phyloP scores from a whole-genome alignment of 169 alveolate species.

The Babesia caballi region DNA sequence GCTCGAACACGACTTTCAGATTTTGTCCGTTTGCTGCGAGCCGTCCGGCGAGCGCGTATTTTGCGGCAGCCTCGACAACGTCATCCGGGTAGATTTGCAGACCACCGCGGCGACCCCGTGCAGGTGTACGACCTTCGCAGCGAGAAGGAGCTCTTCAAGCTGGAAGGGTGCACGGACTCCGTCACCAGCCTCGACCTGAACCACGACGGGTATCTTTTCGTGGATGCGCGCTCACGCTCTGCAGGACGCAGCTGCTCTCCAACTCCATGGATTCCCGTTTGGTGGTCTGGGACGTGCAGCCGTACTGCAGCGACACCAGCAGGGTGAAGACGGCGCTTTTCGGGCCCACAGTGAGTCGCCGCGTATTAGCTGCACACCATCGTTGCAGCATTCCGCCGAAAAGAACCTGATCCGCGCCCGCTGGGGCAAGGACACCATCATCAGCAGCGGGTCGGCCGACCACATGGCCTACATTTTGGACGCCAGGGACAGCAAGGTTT shows the following conservation, averaged over 20 bases:
- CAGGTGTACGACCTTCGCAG: conserved; percentile 70
- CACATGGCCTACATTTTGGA: conserved; percentile 72
- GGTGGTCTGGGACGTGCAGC: conserved; percentile 81
- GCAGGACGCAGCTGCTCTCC: conserved; percentile 67
- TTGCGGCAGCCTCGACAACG: conserved; percentile 79
- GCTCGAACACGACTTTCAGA: conserved; percentile 71
- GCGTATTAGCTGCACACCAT: neutral
- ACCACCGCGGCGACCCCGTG: neutral
- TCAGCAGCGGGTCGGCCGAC: conserved; percentile 81
- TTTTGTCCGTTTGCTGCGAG: conserved; percentile 77
- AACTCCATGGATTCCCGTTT: conserved; percentile 79
- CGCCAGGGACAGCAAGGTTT: conserved; percentile 62
- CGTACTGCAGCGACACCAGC: conserved; percentile 49
- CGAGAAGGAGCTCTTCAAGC: conserved; percentile 51
- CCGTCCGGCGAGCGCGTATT: conserved; percentile 69
- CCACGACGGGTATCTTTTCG: conserved; percentile 63
- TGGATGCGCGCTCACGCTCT: neutral
- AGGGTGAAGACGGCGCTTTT: conserved; percentile 46
- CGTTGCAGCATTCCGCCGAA: conserved; percentile 74
- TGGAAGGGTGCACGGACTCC: conserved; percentile 77
- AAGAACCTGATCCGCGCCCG: conserved; percentile 74
- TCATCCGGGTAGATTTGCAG: conserved; percentile 61
- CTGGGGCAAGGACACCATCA: conserved; percentile 68
- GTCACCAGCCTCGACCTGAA: conserved; percentile 76
- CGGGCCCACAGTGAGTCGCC: conserved; percentile 66